These are phyloP conservation scores for Ilex paraguariensis DNA, from an alignment of 305 asterid species.

Conservation along the genomic window DNA sequence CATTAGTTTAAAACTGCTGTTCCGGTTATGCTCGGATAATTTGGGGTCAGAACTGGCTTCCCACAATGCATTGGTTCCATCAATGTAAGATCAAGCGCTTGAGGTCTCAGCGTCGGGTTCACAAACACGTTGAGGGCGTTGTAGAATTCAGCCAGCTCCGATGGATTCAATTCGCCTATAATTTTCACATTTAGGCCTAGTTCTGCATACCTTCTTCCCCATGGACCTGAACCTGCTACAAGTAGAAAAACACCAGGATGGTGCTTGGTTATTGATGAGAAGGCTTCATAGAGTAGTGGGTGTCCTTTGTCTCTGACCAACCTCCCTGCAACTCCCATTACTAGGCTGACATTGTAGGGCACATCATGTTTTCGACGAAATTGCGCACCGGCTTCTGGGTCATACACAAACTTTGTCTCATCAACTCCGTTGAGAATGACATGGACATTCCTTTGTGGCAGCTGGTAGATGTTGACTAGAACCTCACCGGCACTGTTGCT, in stretches of 20 bases:
- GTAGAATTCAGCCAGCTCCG: slow-evolving; percentile 16
- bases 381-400: slow-evolving; percentile 2
- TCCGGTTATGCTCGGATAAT: slow-evolving; percentile 18
- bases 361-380: slow-evolving; percentile 14
- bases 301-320: slow-evolving; percentile 25
- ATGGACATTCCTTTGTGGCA: slow-evolving; percentile 23
- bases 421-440: slow-evolving; percentile 23
- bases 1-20: slow-evolving; percentile 13
- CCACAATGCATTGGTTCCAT: slow-evolving; percentile 27
- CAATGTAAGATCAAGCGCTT: slow-evolving; percentile 22
- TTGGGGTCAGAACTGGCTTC: slow-evolving; percentile 16
- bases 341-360: slow-evolving; percentile 15
- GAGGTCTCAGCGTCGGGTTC: slow-evolving; percentile 26
- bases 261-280: slow-evolving; percentile 3
- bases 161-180: slow-evolving; percentile 15
- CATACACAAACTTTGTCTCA: slow-evolving; percentile 7
- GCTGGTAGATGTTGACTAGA: slow-evolving; percentile 20
- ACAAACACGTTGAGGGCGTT: slow-evolving; percentile 17
- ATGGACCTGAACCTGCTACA: slow-evolving; percentile 22
- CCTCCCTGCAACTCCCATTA: slow-evolving; percentile 22
- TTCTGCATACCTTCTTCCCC: slow-evolving; percentile 15
- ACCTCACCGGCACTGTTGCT: slow-evolving; percentile 23
- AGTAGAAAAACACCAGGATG: slow-evolving; percentile 11
- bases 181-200: slow-evolving; percentile 13
- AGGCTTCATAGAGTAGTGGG: slow-evolving; percentile 15